Conservation (phyloP, 495 filamentous ascomycete species). For the Aspergillus sclerotioniger region DNA sequence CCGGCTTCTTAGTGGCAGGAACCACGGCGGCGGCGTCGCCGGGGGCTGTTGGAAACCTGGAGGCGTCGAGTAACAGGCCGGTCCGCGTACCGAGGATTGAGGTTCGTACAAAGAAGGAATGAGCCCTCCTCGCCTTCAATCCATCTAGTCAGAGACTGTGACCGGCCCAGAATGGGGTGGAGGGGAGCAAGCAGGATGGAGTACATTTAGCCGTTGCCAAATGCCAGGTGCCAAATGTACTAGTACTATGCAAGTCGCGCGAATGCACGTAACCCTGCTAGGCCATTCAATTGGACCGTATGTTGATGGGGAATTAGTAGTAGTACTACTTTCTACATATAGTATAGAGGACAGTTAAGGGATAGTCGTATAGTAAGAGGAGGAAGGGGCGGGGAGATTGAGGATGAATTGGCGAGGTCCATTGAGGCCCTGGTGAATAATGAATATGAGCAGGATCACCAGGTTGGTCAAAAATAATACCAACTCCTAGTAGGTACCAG, state of each 20-base stretch:
- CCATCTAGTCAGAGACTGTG: background rate
- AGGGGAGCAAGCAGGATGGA: background rate
- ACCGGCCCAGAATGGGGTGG: background rate
- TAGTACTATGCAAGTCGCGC: background rate
- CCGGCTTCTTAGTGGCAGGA: background rate
- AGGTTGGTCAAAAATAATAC: background rate
- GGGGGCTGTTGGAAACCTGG: background rate
- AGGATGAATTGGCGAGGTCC: background rate
- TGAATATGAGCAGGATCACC: background rate
- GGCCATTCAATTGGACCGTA: too few species aligned
- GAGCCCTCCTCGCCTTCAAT: background rate
- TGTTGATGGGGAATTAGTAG: too few species aligned
- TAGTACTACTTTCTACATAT: background rate
- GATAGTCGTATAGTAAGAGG: background rate
- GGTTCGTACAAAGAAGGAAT: background rate
- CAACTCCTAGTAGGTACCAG: too few species aligned
- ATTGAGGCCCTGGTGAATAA: background rate
- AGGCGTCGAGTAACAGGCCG: background rate
- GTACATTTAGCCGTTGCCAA: background rate
- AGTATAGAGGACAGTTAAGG: too few species aligned
- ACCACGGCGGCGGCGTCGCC: background rate
- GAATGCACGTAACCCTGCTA: background rate
- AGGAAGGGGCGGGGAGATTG: background rate
- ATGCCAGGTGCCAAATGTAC: background rate
- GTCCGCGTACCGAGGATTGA: background rate